These are phyloP conservation scores for Leccinum variicolor DNA, from an alignment of 768 basidiomycete genomes.

Conservation along the genomic window DNA sequence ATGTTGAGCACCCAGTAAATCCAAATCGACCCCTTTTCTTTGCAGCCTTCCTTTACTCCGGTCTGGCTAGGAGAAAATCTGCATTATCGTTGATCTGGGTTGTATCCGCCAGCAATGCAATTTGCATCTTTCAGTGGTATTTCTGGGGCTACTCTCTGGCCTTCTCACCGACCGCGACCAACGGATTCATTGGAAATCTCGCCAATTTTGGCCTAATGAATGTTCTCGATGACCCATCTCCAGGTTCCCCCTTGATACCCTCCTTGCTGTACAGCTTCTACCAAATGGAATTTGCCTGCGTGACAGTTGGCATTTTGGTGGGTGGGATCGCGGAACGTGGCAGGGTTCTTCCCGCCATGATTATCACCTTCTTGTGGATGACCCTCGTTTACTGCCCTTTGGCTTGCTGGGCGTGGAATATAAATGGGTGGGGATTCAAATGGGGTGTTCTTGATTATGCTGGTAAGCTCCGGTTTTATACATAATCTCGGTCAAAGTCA, in stretches of 20 bases:
- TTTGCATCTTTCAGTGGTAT: conserved; percentile 81
- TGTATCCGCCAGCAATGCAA: conserved; percentile 67
- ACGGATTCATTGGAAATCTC: conserved; percentile 79
- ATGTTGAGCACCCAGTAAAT: background rate
- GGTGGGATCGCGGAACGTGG: conserved; percentile 86
- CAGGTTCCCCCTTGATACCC: conserved; percentile 79
- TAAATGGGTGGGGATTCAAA: conserved; percentile 79
- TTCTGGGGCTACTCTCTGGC: conserved; percentile 83
- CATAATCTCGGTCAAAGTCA: background rate
- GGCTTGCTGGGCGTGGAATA: conserved; percentile 82
- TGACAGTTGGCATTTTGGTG: conserved; percentile 74
- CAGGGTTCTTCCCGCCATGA: conserved; percentile 75
- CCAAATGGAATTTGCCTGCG: conserved; percentile 84
- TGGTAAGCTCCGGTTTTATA: conserved; percentile 40
- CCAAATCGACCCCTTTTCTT: background rate
- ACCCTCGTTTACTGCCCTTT: conserved; percentile 87
- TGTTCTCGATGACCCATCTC: conserved; percentile 69
- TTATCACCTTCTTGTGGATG: conserved; percentile 81
- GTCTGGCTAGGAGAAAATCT: conserved; percentile 66
- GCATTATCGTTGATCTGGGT: conserved; percentile 74
- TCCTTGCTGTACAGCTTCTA: conserved; percentile 82
- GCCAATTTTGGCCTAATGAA: conserved; percentile 71
- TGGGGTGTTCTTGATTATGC: conserved; percentile 90
- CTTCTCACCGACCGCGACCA: conserved; percentile 73
- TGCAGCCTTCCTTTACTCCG: conserved; percentile 70